Evolutionary conservation across 331 rosid species (phyloP).

Genomic region (Cucumis variabilis): DNA sequence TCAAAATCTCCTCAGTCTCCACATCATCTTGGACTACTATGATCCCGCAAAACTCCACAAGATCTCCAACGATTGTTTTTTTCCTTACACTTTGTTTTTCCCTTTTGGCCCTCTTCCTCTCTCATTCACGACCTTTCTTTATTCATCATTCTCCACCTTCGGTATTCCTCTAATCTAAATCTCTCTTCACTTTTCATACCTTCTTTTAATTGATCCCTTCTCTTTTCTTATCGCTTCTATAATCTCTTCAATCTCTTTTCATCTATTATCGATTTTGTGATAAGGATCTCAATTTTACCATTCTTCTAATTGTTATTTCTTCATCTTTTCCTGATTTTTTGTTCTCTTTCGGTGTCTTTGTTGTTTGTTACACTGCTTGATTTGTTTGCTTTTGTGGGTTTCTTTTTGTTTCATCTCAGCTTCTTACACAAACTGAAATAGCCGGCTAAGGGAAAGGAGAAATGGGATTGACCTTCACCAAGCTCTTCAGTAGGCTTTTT

Average conservation of each 20-base stretch:
- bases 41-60: too few relatives aligned
- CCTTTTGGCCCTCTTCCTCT: not conserved
- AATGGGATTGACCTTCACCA: slow-evolving; percentile 97
- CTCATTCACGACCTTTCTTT: not conserved
- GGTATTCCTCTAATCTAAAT: not conserved
- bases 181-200: not conserved
- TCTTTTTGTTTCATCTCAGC: slow-evolving; percentile 22
- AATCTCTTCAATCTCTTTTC: too few relatives aligned
- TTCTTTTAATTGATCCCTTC: not conserved
- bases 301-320: too few relatives aligned
- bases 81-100: not conserved
- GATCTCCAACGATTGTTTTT: too few relatives aligned
- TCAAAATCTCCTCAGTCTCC: too few relatives aligned
- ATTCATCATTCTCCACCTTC: slow-evolving; percentile 18
- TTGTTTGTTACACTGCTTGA: too few relatives aligned
- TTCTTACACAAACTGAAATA: slow-evolving; percentile 31
- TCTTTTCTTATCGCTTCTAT: not conserved
- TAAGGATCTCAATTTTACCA: too few relatives aligned
- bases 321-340: too few relatives aligned
- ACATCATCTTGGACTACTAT: too few relatives aligned
- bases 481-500: slow-evolving; percentile 93
- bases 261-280: too few relatives aligned
- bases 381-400: too few relatives aligned
- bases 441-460: slow-evolving; percentile 35
- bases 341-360: too few relatives aligned